These are phyloP conservation scores for Haplosporangium sp. DNA, from an alignment of 371 early-diverging fungal genomes.

Conservation along the genomic window DNA sequence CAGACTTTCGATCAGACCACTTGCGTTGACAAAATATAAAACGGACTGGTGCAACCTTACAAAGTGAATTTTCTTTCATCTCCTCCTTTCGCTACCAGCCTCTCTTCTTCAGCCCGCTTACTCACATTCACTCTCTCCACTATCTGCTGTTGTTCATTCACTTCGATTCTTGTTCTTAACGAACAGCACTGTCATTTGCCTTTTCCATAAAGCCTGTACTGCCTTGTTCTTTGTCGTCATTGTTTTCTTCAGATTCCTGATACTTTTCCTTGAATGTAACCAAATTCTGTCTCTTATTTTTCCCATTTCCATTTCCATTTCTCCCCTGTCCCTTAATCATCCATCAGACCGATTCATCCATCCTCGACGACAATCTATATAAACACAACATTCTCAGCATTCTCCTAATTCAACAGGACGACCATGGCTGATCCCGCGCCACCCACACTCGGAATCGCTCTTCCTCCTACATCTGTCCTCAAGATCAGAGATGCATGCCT, in stretches of 20 bases:
- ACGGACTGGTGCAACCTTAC: too few relatives aligned
- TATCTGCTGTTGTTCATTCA: not conserved
- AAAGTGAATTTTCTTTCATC: not conserved
- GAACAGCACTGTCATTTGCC: not conserved
- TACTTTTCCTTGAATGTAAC: not conserved
- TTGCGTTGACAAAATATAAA: too few relatives aligned
- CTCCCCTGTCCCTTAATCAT: not conserved
- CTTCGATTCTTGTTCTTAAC: not conserved
- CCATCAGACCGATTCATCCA: not conserved
- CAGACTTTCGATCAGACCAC: too few relatives aligned
- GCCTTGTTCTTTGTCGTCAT: not conserved
- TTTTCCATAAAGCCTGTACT: not conserved
- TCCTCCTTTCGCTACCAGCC: not conserved
- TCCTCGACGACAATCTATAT: not conserved
- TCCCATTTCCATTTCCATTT: not conserved
- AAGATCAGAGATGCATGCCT: conserved; percentile 55
- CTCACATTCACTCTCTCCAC: not conserved
- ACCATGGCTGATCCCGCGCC: conserved; percentile 47
- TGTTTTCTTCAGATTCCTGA: conserved; percentile 1
- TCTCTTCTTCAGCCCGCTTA: not conserved
- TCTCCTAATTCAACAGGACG: conserved; percentile 1
- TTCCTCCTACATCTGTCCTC: conserved; percentile 52
- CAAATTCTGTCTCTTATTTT: not conserved
- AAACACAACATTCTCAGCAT: not conserved
- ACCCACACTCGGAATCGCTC: conserved; percentile 37